Conservation (phyloP, 176 grass and related monocot species). For the Avena sativa region DNA sequence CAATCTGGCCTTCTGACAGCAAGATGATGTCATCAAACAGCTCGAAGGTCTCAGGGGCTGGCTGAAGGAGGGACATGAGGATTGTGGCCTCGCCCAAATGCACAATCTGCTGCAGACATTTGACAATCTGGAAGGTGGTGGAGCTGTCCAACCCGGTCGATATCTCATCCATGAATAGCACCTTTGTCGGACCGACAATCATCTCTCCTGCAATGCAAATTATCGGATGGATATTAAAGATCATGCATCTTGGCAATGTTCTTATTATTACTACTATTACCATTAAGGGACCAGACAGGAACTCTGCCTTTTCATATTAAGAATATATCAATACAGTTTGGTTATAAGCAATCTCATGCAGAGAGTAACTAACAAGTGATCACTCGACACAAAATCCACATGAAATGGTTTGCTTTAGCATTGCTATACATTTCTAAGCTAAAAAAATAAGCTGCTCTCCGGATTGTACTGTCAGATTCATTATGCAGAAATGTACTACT, state of each 20-base stretch:
- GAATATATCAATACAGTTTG: background rate
- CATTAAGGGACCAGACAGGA: background rate
- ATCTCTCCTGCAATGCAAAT: slow-evolving; percentile 79
- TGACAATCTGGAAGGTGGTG: slow-evolving; percentile 95
- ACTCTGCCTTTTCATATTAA: background rate
- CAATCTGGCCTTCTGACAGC: slow-evolving; percentile 96
- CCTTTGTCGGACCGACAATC: slow-evolving; percentile 94
- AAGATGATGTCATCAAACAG: slow-evolving; percentile 96
- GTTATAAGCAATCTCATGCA: background rate
- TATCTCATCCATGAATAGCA: slow-evolving; percentile 99
- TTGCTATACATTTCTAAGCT: background rate
- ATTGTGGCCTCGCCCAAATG: slow-evolving; percentile 95
- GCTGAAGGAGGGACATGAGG: slow-evolving; percentile 99
- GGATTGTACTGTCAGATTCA: background rate
- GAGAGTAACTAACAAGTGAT: background rate
- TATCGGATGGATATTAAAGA: background rate
- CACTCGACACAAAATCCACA: background rate
- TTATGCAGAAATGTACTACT: background rate
- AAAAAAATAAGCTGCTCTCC: background rate
- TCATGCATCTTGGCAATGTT: slow-evolving; percentile 11
- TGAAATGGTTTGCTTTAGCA: background rate
- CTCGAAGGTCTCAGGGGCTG: slow-evolving; percentile 95
- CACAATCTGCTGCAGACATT: slow-evolving; percentile 96
- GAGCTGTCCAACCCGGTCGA: slow-evolving; percentile 96
- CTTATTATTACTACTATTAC: background rate